A percentile compares a stretch with the other conserved stretches of the same genome.
Evolutionary conservation across 1,284 basidiomycete genomes (phyloP).

Genomic region (Pseudozyma sp.): DNA sequence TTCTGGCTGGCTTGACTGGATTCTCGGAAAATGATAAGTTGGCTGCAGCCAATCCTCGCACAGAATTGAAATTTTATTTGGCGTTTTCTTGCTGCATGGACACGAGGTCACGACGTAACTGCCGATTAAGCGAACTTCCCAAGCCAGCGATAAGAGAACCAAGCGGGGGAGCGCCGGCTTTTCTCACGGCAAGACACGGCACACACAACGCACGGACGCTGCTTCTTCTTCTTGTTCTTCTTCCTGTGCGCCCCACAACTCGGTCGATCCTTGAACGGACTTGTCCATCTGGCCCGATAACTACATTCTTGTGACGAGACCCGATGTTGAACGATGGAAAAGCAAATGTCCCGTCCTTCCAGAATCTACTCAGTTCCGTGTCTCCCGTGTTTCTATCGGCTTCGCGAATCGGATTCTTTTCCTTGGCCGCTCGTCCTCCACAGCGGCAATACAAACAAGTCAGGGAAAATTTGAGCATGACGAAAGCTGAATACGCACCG

Average conservation of each 20-base stretch:
- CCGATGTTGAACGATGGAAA: not conserved
- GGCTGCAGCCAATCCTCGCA: not conserved
- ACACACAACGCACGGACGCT: slow-evolving; percentile 2
- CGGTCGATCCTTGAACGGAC: too few relatives aligned
- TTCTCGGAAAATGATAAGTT: slow-evolving; percentile 3
- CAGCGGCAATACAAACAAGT: slow-evolving; percentile 14
- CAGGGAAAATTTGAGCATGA: not conserved
- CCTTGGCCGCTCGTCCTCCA: slow-evolving; percentile 3
- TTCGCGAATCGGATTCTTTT: not conserved
- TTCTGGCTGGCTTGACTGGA: too few relatives aligned
- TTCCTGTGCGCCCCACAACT: not conserved
- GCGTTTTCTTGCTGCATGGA: slow-evolving; percentile 8
- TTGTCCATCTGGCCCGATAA: not conserved
- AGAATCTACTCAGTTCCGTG: not conserved
- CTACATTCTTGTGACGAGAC: not conserved
- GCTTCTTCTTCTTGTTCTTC: slow-evolving; percentile 3
- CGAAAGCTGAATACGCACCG: not conserved
- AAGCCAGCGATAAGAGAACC: slow-evolving; percentile 2
- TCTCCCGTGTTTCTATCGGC: not conserved
- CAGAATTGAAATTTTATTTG: not conserved
- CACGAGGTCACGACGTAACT: not conserved
- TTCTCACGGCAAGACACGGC: too few relatives aligned
- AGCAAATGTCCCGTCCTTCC: not conserved
- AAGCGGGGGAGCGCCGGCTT: not conserved
- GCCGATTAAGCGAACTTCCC: slow-evolving; percentile 8